Conservation (phyloP, 225 moss, liverwort and hornwort species). For the Bryum argenteum region DNA sequence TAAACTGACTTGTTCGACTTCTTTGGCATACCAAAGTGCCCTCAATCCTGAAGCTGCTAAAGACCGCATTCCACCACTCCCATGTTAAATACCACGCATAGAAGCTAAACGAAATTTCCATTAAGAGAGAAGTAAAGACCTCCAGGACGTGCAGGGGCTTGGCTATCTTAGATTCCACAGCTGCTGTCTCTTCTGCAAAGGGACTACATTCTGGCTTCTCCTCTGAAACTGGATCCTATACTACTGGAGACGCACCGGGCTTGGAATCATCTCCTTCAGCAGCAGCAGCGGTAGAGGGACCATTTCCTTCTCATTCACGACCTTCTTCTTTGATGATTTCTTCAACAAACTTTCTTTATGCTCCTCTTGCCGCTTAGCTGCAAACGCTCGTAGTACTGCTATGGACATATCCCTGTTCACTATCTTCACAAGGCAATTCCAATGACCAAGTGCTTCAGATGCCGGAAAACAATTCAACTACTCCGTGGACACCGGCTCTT, state of each 20-base stretch:
- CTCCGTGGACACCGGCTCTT: too few species aligned
- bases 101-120: neutral
- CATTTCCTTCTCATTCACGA: conserved; percentile 31
- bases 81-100: conserved; percentile 12
- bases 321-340: conserved; percentile 43
- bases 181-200: conserved; percentile 24
- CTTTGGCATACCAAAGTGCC: conserved; percentile 96
- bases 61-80: conserved; percentile 56
- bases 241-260: conserved; percentile 10
- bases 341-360: conserved; percentile 53
- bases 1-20: conserved; percentile 80
- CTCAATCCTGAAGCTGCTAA: conserved; percentile 95
- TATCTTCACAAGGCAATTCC: conserved; percentile 48
- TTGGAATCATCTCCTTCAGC: conserved; percentile 30
- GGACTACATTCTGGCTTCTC: conserved; percentile 42
- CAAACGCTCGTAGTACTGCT: conserved; percentile 82
- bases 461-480: too few species aligned
- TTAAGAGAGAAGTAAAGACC: conserved; percentile 15
- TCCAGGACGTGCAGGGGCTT: conserved; percentile 63
- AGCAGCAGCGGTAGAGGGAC: conserved; percentile 17
- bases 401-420: conserved; percentile 96
- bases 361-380: conserved; percentile 75
- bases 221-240: conserved; percentile 22
- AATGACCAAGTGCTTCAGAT: neutral
- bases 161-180: conserved; percentile 45